Evolutionary conservation across 2,329 filamentous ascomycete species (phyloP).

Genomic region (Beauveria asiatica): DNA sequence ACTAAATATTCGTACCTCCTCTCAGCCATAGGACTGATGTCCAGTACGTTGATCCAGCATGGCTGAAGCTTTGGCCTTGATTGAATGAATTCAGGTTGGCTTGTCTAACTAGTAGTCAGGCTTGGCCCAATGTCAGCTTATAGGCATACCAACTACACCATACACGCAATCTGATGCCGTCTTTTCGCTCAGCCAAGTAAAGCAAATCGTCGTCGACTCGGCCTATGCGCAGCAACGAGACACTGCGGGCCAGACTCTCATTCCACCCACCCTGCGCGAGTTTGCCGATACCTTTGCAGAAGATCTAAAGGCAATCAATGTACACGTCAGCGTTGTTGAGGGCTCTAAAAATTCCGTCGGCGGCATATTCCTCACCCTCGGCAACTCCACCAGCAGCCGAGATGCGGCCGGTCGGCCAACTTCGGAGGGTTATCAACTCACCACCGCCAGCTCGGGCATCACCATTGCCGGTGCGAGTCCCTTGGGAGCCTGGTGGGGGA

Average conservation of each 20-base stretch:
- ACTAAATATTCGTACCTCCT: no score
- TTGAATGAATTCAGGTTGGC: no score
- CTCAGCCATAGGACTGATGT: no score
- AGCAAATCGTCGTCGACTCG: not conserved
- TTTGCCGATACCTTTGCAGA: not conserved
- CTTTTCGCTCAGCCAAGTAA: not conserved
- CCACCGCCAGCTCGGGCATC: slow-evolving; percentile 30
- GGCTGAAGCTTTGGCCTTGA: no score
- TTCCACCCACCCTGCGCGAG: not conserved
- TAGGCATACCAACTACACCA: not conserved
- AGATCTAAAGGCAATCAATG: not conserved
- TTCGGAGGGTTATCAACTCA: slow-evolving; percentile 40
- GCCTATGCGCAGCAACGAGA: not conserved
- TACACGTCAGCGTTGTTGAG: not conserved
- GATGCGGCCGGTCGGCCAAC: slow-evolving; percentile 38
- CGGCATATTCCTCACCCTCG: not conserved
- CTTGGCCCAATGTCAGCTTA: not conserved
- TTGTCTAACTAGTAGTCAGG: no score
- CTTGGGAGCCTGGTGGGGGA: slow-evolving; percentile 49
- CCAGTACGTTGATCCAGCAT: no score
- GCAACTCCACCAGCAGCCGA: not conserved
- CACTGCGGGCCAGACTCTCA: not conserved
- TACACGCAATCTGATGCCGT: not conserved
- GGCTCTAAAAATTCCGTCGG: not conserved
- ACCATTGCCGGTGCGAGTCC: slow-evolving; percentile 43